Evolutionary conservation across 768 basidiomycete genomes (phyloP), one percentile per base, ranked within the genome.

Genomic region (Clathrus columnatus): DNA sequence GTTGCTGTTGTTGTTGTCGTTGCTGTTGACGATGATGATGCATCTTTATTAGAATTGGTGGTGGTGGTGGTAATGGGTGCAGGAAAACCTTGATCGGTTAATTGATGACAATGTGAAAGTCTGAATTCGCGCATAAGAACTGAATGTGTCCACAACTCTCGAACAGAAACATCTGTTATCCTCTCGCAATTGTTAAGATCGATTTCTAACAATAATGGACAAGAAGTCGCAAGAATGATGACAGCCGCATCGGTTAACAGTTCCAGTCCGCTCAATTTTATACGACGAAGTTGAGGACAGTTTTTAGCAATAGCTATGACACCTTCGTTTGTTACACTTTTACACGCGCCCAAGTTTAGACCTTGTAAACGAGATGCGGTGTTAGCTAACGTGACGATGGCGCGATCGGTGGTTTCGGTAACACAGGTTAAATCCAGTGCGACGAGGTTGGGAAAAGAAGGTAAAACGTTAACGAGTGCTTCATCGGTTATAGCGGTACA

Each of bases 81-180:
- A 5, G 95, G 93, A 75, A 98, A 94, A 1, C 84, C 93, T 18
- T 80, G 73, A 65, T 93, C 90, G 16, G 88, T 90, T 60, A 98
- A 73, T 55, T 82, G 76, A 6, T 73, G 69, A 66, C 91, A 93
- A 52, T 86, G 81, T 7, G 87, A 85, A 44, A 98, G 76, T 44
- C 86, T 81, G 72, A 99, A 80, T 69, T 99, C 96, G 51, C 95
- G 86, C 76, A 99, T 87, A 64, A 91, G 81, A 24, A 73, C 72
- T 1, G 85, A 85, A 63, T 87, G 71, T 10, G 78, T 73, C 89
- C 94, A 94, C 28, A 98, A 78, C 60, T 91, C 84, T 52, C 91
- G 84, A 55, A 93, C 74, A 27, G 88, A 77, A 14, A 75, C 66
- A 64, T 96, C 85, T 17, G 91, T 86, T 64, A 97, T 78, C 53